Evolutionary conservation across 1,284 basidiomycete genomes (phyloP).

Genomic region (Coniophora puteana): DNA sequence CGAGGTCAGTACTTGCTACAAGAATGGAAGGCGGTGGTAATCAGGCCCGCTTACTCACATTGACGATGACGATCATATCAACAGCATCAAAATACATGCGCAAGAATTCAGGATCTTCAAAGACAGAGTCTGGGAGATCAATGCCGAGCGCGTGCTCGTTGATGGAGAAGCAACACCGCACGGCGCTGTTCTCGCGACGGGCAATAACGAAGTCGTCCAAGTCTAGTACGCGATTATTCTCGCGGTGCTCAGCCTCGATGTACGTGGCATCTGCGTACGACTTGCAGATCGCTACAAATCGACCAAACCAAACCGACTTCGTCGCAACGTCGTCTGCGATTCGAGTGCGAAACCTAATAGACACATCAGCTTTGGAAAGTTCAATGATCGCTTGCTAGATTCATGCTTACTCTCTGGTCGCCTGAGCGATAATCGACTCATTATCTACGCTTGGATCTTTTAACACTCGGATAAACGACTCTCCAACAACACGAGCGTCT

Average conservation of each 20-base stretch:
- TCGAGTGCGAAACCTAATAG: conserved; percentile 43
- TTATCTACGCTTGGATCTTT: conserved; percentile 47
- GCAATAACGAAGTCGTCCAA: conserved; percentile 47
- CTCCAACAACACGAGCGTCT: conserved; percentile 51
- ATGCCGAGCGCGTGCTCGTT: conserved; percentile 57
- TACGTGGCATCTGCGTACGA: conserved; percentile 58
- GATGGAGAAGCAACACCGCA: conserved; percentile 59
- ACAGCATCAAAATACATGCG: conserved; percentile 55
- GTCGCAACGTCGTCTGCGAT: conserved; percentile 43
- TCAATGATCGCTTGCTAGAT: background rate
- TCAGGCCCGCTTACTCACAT: conserved; percentile 59
- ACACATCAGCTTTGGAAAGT: background rate
- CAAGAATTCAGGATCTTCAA: conserved; percentile 48
- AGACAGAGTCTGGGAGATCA: conserved; percentile 61
- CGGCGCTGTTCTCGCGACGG: conserved; percentile 63
- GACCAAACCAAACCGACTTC: too few species aligned
- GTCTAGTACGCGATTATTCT: conserved; percentile 48
- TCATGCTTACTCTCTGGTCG: conserved; percentile 61
- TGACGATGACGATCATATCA: conserved; percentile 68
- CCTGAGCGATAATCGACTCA: conserved; percentile 47
- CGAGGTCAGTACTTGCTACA: background rate
- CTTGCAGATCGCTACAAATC: too few species aligned
- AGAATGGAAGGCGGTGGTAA: background rate
- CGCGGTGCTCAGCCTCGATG: conserved; percentile 56
- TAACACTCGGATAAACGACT: conserved; percentile 50